These are phyloP conservation scores for Taiozyma sp. DNA, from an alignment of 1,139 yeast species.

Conservation along the genomic window DNA sequence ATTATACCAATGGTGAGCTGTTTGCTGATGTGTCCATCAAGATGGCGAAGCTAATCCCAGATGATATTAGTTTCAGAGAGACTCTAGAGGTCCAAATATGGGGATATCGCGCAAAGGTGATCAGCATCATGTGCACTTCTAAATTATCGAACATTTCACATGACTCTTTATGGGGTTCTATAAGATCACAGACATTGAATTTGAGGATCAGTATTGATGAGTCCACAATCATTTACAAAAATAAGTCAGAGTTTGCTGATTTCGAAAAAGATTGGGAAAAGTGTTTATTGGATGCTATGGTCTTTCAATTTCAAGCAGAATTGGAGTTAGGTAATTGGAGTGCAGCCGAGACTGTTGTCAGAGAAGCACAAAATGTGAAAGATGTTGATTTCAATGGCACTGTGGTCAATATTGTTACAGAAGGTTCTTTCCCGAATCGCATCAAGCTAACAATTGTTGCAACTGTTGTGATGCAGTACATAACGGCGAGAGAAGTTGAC, in stretches of 20 bases:
- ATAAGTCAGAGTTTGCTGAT: slow-evolving; percentile 6
- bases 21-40: slow-evolving; percentile 9
- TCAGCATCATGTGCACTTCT: slow-evolving; percentile 15
- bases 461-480: slow-evolving; percentile 10
- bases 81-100: slow-evolving; percentile 14
- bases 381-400: slow-evolving; percentile 15
- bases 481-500: slow-evolving; percentile 5
- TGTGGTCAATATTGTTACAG: slow-evolving; percentile 9
- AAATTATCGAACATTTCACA: slow-evolving; percentile 6
- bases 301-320: slow-evolving; percentile 19
- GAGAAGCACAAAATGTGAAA: slow-evolving; percentile 8
- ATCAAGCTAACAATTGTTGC: slow-evolving; percentile 6
- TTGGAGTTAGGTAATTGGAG: slow-evolving; percentile 13
- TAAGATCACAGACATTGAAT: slow-evolving; percentile 11
- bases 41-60: slow-evolving; percentile 11
- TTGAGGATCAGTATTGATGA: slow-evolving; percentile 18
- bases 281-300: slow-evolving; percentile 12
- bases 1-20: slow-evolving; percentile 12
- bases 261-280: slow-evolving; percentile 12
- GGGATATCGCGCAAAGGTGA: slow-evolving; percentile 14
- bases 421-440: slow-evolving; percentile 6
- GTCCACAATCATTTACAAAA: slow-evolving; percentile 7
- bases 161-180: slow-evolving; percentile 9
- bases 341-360: slow-evolving; percentile 10
- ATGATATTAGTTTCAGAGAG: slow-evolving; percentile 15